Base-by-base conservation (phyloP, 768 basidiomycete species). In the Gloeophyllum trabeum region DNA sequence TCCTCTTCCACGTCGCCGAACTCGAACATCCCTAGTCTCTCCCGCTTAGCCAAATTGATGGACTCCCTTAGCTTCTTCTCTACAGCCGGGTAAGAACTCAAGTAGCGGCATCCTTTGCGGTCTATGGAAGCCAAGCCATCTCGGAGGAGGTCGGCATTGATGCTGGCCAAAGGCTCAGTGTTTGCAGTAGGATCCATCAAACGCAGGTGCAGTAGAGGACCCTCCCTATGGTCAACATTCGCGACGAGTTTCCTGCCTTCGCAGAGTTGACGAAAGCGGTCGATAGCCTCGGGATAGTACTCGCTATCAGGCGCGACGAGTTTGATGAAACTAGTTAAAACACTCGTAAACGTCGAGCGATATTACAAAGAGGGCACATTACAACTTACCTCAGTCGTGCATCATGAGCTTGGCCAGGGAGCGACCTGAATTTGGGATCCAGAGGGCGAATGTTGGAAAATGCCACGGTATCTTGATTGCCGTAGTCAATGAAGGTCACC, bases 221-320 rank as follows among this genome's bases (percentile, higher is more conserved):
- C 82, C 53, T 96, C 94, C 53, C 69, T 79, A 54, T 82, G 74
- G 59, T 99, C 96, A 44, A 92, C 67, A 62, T 93, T 97, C n/a
- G 92, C 96, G 39, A 98, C 67, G n/a, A 98, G 71, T 54, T 92
- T 92, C 41, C 91, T 82, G n/a, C 89, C 90, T 61, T 92, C 91
- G 50, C 84, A 87, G 16, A 92, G 66, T 13, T 71, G 60, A 20
- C 81, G 77, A 79, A 97, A 97, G 39, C 87, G 80, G 39, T 88
- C 82, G 38, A 91, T 57, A 3, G 93, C 85, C 44, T 97, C 94
- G 1, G 64, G 55, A 39, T 82, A 76, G 61, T 98, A 96, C 46
- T 99, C 96, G 58, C 81, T 91, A 6, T 83, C 79, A 6, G 76
- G 64, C 14, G 77, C 76, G 16, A 81, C 78, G 25, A 94, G 73